Evolutionary conservation across 805 yeast genomes (phyloP).

Genomic region (Cyberlindnera lachancei): DNA sequence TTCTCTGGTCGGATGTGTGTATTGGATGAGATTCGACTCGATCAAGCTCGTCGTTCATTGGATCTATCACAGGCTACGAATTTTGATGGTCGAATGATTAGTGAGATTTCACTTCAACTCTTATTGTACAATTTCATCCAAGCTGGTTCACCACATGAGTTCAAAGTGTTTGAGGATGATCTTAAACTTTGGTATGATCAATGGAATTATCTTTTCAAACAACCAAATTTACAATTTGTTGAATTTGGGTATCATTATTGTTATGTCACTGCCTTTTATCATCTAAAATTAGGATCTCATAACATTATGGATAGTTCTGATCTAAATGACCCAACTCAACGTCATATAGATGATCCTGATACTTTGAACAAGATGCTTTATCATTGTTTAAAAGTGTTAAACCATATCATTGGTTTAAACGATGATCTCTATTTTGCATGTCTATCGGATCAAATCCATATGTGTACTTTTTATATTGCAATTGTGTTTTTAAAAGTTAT

Average conservation of each 20-base stretch:
- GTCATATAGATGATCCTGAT: conserved; percentile 14
- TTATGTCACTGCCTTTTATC: conserved; percentile 41
- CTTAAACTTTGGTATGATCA: conserved; percentile 55
- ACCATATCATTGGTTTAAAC: conserved; percentile 20
- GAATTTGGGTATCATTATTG: conserved; percentile 64
- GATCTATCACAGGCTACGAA: conserved; percentile 57
- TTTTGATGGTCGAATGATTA: conserved; percentile 77
- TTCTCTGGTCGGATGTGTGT: conserved; percentile 59
- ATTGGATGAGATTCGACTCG: conserved; percentile 51
- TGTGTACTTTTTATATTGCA: conserved; percentile 23
- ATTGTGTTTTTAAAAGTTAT: conserved; percentile 18
- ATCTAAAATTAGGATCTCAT: conserved; percentile 23
- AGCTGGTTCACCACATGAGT: conserved; percentile 17
- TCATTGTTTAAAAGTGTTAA: conserved; percentile 19
- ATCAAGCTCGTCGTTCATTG: conserved; percentile 50
- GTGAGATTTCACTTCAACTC: conserved; percentile 58
- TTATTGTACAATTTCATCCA: conserved; percentile 54
- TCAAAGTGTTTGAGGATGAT: conserved; percentile 37
- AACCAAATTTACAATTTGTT: conserved; percentile 67
- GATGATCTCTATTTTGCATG: conserved; percentile 54
- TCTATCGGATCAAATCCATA: conserved; percentile 64
- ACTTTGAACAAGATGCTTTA: conserved; percentile 19
- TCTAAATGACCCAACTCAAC: conserved; percentile 9
- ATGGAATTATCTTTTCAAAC: conserved; percentile 63
- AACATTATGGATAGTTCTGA: conserved; percentile 7